phyloP scores from a whole-genome alignment of 2,329 filamentous ascomycete species.

The Monilinia fructigena region DNA sequence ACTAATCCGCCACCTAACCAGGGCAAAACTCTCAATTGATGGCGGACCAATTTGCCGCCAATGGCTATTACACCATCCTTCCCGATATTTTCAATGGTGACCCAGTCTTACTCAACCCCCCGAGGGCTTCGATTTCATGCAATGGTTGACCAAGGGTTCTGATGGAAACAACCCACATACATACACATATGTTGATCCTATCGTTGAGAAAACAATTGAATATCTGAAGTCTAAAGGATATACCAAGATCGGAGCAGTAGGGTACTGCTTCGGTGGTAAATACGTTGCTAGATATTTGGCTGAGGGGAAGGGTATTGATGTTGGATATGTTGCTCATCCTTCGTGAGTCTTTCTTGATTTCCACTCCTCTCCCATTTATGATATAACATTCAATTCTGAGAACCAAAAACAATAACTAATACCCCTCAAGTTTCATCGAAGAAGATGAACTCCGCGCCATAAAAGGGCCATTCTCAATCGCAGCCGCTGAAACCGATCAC shows the following conservation, averaged over 20 bases:
- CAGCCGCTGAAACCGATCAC: slow-evolving; percentile 54
- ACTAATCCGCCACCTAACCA: slow-evolving; percentile 30
- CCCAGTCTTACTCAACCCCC: slow-evolving; percentile 53
- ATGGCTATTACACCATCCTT: slow-evolving; percentile 55
- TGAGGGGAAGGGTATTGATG: slow-evolving; percentile 60
- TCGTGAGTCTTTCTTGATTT: slow-evolving; percentile 42
- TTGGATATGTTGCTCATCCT: slow-evolving; percentile 73
- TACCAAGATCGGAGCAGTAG: slow-evolving; percentile 62
- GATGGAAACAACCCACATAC: slow-evolving; percentile 40
- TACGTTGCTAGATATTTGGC: slow-evolving; percentile 67
- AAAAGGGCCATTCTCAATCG: slow-evolving; percentile 65
- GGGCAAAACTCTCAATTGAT: slow-evolving; percentile 61
- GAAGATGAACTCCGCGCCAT: slow-evolving; percentile 65
- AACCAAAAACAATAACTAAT: not conserved
- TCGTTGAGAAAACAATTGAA: slow-evolving; percentile 54
- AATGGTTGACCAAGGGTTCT: slow-evolving; percentile 47
- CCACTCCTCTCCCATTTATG: not conserved
- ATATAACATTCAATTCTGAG: not conserved
- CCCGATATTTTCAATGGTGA: slow-evolving; percentile 72
- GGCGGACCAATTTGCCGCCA: slow-evolving; percentile 72
- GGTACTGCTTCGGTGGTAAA: slow-evolving; percentile 75
- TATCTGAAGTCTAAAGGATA: slow-evolving; percentile 56
- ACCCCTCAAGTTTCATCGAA: slow-evolving; percentile 54
- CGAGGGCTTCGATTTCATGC: slow-evolving; percentile 46
- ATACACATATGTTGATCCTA: slow-evolving; percentile 35